phyloP scores from a whole-genome alignment of 139 green algal genomes.

The Diplosphaera chodatii region DNA sequence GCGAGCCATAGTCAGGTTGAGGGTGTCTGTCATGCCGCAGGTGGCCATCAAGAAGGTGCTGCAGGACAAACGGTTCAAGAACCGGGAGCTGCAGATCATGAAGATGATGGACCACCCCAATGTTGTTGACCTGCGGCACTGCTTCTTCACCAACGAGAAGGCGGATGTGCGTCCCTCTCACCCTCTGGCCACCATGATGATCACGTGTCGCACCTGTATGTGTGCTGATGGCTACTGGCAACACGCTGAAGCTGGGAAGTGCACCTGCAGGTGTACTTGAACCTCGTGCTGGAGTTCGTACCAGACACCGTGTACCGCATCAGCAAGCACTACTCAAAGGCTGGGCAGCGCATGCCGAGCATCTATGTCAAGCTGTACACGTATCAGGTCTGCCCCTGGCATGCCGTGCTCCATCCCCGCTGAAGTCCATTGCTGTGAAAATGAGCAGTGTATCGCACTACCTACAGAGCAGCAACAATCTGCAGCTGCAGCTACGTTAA shows the following conservation, averaged over 20 bases:
- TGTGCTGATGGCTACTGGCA: too few relatives aligned
- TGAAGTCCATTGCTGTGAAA: too few relatives aligned
- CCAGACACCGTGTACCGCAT: constrained; percentile 97
- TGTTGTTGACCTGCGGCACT: constrained; percentile 95
- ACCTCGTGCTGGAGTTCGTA: constrained; percentile 98
- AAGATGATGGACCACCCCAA: constrained; percentile 93
- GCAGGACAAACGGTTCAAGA: constrained; percentile 99
- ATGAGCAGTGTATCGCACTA: too few relatives aligned
- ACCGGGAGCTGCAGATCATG: constrained; percentile 99
- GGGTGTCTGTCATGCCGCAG: too few relatives aligned
- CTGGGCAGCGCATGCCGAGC: constrained; percentile 87
- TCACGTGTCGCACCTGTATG: neutral
- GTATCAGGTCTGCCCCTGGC: too few relatives aligned
- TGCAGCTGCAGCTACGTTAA: too few relatives aligned
- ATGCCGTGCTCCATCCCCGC: too few relatives aligned
- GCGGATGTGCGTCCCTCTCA: constrained; percentile 27
- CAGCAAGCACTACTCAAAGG: constrained; percentile 93
- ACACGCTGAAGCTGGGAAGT: too few relatives aligned
- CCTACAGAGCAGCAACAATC: too few relatives aligned
- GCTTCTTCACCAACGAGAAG: constrained; percentile 87
- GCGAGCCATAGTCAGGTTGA: too few relatives aligned
- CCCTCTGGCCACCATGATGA: too few relatives aligned
- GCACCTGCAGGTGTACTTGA: constrained; percentile 81
- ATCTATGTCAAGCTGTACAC: constrained; percentile 93
- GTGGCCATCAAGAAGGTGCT: constrained; percentile 99